These are phyloP conservation scores for Noccaea caerulescens DNA, from an alignment of 345 rosid genomes.

Conservation along the genomic window DNA sequence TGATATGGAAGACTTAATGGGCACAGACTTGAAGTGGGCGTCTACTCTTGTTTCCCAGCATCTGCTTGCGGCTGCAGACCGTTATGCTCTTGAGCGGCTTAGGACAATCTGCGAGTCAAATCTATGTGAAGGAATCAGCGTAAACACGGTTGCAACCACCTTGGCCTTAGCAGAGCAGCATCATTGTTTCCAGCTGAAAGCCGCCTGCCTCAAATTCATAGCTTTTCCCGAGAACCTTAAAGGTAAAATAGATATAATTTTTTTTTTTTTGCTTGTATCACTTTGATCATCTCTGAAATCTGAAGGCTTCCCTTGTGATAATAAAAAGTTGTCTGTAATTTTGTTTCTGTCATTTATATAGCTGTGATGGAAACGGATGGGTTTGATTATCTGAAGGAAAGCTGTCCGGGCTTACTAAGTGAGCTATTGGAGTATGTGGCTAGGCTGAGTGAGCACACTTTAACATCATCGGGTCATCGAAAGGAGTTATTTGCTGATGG, in stretches of 20 bases:
- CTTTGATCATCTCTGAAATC: constrained; percentile 10
- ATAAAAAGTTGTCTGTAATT: background rate
- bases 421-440: constrained; percentile 68
- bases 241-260: constrained; percentile 45
- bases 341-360: constrained; percentile 31
- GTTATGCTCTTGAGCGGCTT: constrained; percentile 74
- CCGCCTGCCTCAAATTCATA: constrained; percentile 71
- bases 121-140: constrained; percentile 71
- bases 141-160: constrained; percentile 77
- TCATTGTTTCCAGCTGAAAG: constrained; percentile 70
- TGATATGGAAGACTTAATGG: constrained; percentile 68
- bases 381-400: constrained; percentile 62
- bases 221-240: constrained; percentile 62
- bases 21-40: constrained; percentile 63
- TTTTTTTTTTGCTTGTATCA: background rate
- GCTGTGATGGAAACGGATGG: constrained; percentile 89
- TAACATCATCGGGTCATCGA: constrained; percentile 48
- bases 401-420: constrained; percentile 61
- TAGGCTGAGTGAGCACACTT: constrained; percentile 59
- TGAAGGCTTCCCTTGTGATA: background rate
- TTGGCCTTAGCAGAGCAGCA: constrained; percentile 87
- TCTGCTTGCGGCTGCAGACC: constrained; percentile 83
- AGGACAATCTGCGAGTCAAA: constrained; percentile 68
- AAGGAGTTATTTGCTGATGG: constrained; percentile 58
- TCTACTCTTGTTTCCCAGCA: constrained; percentile 78